A percentile compares a stretch with the other conserved stretches of the same genome.
phyloP scores from a whole-genome alignment of 176 grass and related monocot genomes.

The Carex kokanica region DNA sequence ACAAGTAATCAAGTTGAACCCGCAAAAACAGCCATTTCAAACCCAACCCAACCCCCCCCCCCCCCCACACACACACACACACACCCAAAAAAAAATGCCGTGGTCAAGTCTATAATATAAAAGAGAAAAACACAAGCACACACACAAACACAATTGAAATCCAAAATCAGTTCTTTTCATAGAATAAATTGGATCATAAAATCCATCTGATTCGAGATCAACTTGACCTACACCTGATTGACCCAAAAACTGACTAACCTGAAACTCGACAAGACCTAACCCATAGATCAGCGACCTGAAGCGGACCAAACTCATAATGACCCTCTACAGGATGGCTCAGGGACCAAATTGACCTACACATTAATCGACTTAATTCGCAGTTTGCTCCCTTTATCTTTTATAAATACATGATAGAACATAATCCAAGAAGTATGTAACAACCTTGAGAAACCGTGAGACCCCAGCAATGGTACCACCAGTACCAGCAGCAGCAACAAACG shows the following conservation, averaged over 20 bases:
- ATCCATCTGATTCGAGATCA: not conserved
- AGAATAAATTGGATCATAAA: not conserved
- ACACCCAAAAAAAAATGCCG: not conserved
- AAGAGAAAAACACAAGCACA: not conserved
- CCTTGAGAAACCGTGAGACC: constrained; percentile 88
- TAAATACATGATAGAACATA: constrained; percentile 17
- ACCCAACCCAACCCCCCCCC: not conserved
- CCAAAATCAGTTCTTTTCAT: not conserved
- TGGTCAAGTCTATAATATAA: not conserved
- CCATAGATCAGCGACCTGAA: not conserved
- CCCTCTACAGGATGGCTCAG: not conserved
- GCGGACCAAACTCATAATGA: not conserved
- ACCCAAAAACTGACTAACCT: not conserved
- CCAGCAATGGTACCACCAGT: constrained; percentile 92
- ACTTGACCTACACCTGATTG: not conserved
- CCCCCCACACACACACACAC: no score
- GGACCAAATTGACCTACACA: not conserved
- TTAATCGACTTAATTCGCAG: not conserved
- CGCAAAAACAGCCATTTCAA: not conserved
- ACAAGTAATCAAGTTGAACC: not conserved
- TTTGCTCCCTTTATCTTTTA: not conserved
- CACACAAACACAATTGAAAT: constrained; percentile 15
- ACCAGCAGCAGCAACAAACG: constrained; percentile 82
- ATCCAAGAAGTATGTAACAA: constrained; percentile 31
- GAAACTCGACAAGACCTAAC: not conserved